Conservation (phyloP, 495 filamentous ascomycete genomes). For the Physcia stellaris region DNA sequence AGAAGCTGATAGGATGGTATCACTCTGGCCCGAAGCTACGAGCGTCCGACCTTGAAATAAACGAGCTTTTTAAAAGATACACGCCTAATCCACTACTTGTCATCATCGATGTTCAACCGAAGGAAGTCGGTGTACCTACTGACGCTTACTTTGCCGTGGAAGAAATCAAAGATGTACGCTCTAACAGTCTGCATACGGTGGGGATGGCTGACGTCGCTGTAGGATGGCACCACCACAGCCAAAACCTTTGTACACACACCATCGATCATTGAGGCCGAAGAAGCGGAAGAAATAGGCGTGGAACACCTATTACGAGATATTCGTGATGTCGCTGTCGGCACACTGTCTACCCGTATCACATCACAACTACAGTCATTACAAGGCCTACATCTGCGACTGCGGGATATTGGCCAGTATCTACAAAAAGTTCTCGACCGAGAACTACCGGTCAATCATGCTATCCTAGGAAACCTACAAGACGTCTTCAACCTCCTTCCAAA, state of each 20-base stretch:
- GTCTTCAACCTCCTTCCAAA: conserved; percentile 98
- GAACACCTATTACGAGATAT: conserved; percentile 97
- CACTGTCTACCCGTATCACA: conserved; percentile 94
- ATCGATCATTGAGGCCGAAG: conserved; percentile 95
- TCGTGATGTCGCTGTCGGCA: conserved; percentile 93
- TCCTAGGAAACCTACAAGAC: conserved; percentile 93
- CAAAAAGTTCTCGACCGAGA: conserved; percentile 88
- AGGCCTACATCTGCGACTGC: conserved; percentile 86
- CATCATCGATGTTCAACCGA: conserved; percentile 97
- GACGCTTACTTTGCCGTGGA: conserved; percentile 99
- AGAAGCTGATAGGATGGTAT: conserved; percentile 99
- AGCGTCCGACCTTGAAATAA: conserved; percentile 96
- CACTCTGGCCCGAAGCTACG: conserved; percentile 95
- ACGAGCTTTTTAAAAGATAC: conserved; percentile 98
- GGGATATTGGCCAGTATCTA: conserved; percentile 89
- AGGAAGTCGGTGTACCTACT: conserved; percentile 93
- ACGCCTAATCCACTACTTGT: conserved; percentile 90
- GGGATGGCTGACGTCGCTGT: neutral
- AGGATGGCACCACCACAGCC: conserved; percentile 95
- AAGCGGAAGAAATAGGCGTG: conserved; percentile 97
- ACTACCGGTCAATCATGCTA: conserved; percentile 91
- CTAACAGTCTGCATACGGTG: too few relatives aligned
- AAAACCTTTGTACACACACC: conserved; percentile 99
- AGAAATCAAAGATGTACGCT: conserved; percentile 95
- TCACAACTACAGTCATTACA: conserved; percentile 95